Evolutionary conservation across 257 asterid genomes (phyloP).

Genomic region (Nicotiana paniculata): DNA sequence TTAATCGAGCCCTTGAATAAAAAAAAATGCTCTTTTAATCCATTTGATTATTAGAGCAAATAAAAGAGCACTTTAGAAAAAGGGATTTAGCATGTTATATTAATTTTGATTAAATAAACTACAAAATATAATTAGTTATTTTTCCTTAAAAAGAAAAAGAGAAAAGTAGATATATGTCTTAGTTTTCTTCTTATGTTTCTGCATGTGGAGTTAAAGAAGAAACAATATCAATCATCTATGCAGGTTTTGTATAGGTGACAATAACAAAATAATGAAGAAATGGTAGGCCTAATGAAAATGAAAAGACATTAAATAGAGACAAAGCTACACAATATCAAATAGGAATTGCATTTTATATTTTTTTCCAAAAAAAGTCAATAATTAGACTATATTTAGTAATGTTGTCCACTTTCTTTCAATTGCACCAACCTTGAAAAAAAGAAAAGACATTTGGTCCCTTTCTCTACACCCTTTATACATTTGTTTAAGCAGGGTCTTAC

Average conservation of each 20-base stretch:
- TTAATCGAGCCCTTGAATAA: too few species aligned
- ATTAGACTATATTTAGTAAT: neutral
- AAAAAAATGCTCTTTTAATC: too few species aligned
- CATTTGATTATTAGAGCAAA: too few species aligned
- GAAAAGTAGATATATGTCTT: too few species aligned
- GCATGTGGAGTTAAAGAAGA: too few species aligned
- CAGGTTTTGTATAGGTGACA: neutral
- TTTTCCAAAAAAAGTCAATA: neutral
- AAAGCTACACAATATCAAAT: neutral
- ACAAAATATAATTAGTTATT: too few species aligned
- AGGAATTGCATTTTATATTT: neutral
- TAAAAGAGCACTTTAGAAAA: too few species aligned
- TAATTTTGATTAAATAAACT: too few species aligned
- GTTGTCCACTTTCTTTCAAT: neutral
- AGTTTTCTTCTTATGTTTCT: too few species aligned
- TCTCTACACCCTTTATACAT: neutral
- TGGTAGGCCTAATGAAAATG: neutral
- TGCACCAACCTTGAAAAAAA: neutral
- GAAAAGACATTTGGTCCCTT: neutral
- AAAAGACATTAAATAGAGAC: conserved; percentile 3
- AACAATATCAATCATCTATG: too few species aligned
- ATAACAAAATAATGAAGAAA: neutral
- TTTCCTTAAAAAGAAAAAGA: too few species aligned
- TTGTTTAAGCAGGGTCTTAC: neutral
- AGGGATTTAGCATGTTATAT: too few species aligned